phyloP scores from a whole-genome alignment of 768 basidiomycete species.

The Neoboletus subvelutipes region DNA sequence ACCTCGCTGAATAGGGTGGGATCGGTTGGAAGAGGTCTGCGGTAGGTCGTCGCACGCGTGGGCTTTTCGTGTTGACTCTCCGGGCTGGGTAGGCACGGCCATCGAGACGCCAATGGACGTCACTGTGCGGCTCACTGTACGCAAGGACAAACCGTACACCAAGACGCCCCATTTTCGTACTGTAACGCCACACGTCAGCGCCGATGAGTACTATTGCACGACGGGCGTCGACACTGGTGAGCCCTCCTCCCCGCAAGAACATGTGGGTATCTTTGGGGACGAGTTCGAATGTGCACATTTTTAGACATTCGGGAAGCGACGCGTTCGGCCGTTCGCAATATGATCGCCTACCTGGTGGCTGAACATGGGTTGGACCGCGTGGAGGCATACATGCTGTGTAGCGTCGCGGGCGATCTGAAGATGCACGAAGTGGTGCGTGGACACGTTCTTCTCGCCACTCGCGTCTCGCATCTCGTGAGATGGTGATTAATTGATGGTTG shows the following conservation, averaged over 20 bases:
- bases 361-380: conserved; percentile 44
- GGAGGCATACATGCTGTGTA: conserved; percentile 62
- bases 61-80: neutral
- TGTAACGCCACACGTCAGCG: conserved; percentile 8
- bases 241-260: neutral
- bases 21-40: conserved; percentile 48
- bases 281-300: conserved; percentile 17
- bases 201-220: conserved; percentile 52
- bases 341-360: conserved; percentile 51
- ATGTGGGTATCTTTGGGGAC: neutral
- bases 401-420: conserved; percentile 56
- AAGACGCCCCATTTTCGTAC: conserved; percentile 58
- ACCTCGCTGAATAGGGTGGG: neutral
- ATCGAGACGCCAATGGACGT: conserved; percentile 64
- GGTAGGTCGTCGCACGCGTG: conserved; percentile 36
- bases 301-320: conserved; percentile 53
- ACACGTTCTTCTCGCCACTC: too few relatives aligned
- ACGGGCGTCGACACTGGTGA: conserved; percentile 52
- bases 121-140: conserved; percentile 51
- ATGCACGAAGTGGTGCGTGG: conserved; percentile 57
- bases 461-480: too few relatives aligned
- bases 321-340: conserved; percentile 53
- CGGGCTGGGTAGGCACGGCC: conserved; percentile 45
- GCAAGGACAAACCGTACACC: conserved; percentile 56
- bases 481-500: too few relatives aligned